Evolutionary conservation across 2,329 filamentous ascomycete genomes (phyloP).

Genomic region (Colletotrichum siamense): DNA sequence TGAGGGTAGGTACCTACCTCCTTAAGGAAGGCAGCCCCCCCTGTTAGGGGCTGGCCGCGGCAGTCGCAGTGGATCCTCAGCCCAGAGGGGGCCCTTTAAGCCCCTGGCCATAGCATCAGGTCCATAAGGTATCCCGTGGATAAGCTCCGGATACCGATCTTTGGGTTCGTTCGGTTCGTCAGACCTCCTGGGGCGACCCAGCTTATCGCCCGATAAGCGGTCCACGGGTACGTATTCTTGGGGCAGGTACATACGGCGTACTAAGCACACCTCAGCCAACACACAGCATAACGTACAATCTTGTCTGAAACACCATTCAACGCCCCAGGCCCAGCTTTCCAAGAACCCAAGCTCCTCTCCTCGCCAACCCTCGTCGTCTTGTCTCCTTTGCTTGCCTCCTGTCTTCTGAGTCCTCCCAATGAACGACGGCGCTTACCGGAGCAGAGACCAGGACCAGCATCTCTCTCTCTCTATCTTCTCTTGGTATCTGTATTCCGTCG

Average conservation of each 20-base stretch:
- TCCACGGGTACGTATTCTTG: background rate
- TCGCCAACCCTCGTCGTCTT: background rate
- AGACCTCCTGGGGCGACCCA: background rate
- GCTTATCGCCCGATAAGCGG: slow-evolving; percentile 8
- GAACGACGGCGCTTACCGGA: slow-evolving; percentile 4
- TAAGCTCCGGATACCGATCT: slow-evolving; percentile 3
- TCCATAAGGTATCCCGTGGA: background rate
- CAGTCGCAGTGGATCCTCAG: background rate
- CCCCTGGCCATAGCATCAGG: slow-evolving; percentile 4
- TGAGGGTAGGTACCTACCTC: background rate
- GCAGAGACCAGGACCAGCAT: background rate
- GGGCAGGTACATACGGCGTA: too few relatives aligned
- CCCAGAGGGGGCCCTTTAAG: background rate
- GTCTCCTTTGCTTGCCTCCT: background rate
- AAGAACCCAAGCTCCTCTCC: background rate
- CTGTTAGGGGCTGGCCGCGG: background rate
- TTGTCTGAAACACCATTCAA: slow-evolving; percentile 19
- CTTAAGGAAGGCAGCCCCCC: background rate
- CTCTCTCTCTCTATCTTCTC: background rate
- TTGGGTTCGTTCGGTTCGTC: background rate
- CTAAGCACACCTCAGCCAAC: background rate
- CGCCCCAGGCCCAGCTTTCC: slow-evolving; percentile 1
- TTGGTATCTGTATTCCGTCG: background rate
- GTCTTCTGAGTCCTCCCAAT: background rate
- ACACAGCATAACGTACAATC: slow-evolving; percentile 22